phyloP scores from a whole-genome alignment of 2,329 filamentous ascomycete genomes.

The Fusarium marasasianum region DNA sequence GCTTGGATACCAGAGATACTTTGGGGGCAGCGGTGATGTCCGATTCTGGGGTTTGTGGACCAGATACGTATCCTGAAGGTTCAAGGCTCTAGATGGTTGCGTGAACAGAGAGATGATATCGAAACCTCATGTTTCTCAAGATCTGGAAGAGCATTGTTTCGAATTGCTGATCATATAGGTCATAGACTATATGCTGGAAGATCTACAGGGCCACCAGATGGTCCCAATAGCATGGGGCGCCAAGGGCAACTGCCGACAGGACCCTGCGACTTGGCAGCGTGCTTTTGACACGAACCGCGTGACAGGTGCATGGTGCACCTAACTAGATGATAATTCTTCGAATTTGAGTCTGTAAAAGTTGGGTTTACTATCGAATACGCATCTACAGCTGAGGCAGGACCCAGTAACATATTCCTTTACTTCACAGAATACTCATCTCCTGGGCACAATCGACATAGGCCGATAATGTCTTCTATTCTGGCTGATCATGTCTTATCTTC shows the following conservation, averaged over 20 bases:
- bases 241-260: neutral
- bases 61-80: too few species aligned
- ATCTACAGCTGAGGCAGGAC: accelerated
- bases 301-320: neutral
- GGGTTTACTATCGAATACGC: too few species aligned
- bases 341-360: neutral
- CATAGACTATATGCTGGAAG: neutral
- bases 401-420: neutral
- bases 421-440: neutral
- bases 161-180: neutral
- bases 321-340: neutral
- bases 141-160: neutral
- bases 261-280: neutral
- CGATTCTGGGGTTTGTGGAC: neutral
- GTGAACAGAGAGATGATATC: too few species aligned
- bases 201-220: neutral
- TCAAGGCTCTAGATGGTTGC: too few species aligned
- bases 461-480: neutral
- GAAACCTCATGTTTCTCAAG: neutral
- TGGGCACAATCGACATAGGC: neutral
- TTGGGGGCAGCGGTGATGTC: neutral
- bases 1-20: neutral
- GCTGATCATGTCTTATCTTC: too few species aligned
- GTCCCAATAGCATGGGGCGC: neutral
- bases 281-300: neutral